Evolutionary conservation across 192 early-diverging fungal species (phyloP).

Genomic region (Podila epigama): DNA sequence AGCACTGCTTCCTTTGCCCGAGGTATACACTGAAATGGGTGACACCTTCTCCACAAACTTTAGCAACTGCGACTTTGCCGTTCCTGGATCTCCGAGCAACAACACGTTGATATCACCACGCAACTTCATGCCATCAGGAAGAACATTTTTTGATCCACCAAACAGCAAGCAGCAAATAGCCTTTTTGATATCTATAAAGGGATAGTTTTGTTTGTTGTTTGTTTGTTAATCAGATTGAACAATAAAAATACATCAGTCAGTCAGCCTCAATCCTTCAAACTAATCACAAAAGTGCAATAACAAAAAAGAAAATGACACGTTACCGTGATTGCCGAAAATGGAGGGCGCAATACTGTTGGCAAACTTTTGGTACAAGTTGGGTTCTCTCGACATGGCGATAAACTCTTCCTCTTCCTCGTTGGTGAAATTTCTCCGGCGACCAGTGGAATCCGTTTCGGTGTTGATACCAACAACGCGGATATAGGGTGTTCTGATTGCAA

Average conservation of each 20-base stretch:
- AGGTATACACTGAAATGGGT: constrained; percentile 98
- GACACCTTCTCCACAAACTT: constrained; percentile 99
- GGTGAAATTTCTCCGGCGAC: constrained; percentile 77
- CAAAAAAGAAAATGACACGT: background rate
- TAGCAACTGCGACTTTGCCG: constrained; percentile 96
- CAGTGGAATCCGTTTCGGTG: constrained; percentile 70
- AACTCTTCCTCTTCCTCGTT: constrained; percentile 95
- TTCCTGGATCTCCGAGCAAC: constrained; percentile 97
- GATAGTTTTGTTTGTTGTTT: too few relatives aligned
- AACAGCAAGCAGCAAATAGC: constrained; percentile 95
- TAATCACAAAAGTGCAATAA: background rate
- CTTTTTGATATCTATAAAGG: constrained; percentile 96
- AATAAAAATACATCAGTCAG: too few relatives aligned
- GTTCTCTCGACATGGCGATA: constrained; percentile 82
- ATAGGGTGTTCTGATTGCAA: constrained; percentile 94
- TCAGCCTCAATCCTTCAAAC: constrained; percentile 2
- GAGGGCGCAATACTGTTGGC: constrained; percentile 94
- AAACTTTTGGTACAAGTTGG: constrained; percentile 91
- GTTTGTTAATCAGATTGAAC: too few relatives aligned
- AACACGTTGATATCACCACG: constrained; percentile 99
- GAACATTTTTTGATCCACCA: constrained; percentile 94
- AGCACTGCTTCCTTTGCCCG: constrained; percentile 97
- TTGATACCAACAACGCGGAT: constrained; percentile 94
- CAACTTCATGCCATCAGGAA: constrained; percentile 96
- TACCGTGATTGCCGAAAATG: constrained; percentile 93